Evolutionary conservation across 2,329 filamentous ascomycete species (phyloP).

Genomic region (Phialocephala subalpina): DNA sequence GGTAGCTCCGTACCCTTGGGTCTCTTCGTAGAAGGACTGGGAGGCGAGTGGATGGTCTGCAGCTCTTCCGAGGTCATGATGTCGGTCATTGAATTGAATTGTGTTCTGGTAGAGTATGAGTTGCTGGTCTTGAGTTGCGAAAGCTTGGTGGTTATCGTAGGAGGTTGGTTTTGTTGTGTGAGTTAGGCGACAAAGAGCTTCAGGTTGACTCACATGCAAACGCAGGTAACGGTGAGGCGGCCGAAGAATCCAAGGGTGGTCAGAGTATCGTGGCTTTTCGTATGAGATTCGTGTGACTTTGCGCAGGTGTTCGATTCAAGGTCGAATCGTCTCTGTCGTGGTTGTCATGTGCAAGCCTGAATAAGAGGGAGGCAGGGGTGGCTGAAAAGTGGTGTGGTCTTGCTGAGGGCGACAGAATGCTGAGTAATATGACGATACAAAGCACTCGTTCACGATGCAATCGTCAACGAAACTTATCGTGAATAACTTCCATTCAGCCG

Average conservation of each 20-base stretch:
- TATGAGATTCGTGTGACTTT: conserved; percentile 23
- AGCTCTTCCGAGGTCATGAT: conserved; percentile 39
- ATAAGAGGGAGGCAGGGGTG: conserved; percentile 12
- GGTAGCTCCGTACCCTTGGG: conserved; percentile 45
- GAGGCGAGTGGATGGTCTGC: conserved; percentile 41
- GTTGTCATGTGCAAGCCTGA: conserved; percentile 21
- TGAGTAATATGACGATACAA: too few species aligned
- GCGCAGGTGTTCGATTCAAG: conserved; percentile 15
- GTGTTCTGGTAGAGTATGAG: not conserved
- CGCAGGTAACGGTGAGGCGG: not conserved
- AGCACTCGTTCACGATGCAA: not conserved
- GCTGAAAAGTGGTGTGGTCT: conserved; percentile 16
- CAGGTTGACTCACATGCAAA: conserved; percentile 14
- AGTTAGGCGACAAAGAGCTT: conserved; percentile 13
- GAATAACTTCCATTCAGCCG: conserved; percentile 9
- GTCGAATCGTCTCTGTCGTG: conserved; percentile 3
- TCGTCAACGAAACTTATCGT: conserved; percentile 5
- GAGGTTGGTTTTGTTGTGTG: conserved; percentile 1
- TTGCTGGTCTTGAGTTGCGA: conserved; percentile 18
- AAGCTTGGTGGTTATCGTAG: conserved; percentile 15
- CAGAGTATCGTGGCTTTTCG: conserved; percentile 18
- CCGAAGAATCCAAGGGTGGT: not conserved
- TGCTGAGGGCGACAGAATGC: not conserved
- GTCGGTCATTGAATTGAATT: conserved; percentile 26
- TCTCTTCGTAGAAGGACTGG: conserved; percentile 44